Evolutionary conservation across 1,284 basidiomycete species (phyloP).

Genomic region (Trichosporon asahii): DNA sequence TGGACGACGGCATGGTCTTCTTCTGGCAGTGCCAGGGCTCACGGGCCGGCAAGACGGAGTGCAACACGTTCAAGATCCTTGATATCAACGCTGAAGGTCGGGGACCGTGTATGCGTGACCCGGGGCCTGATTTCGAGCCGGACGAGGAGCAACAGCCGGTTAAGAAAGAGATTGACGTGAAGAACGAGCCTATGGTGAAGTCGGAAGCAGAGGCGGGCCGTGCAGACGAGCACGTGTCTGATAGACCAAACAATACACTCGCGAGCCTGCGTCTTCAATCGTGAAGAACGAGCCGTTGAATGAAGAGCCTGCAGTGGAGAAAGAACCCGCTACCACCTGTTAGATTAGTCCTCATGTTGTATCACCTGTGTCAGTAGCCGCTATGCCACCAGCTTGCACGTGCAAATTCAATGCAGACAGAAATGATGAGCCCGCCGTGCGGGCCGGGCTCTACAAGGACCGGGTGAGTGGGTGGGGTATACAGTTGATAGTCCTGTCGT

Average conservation of each 20-base stretch:
- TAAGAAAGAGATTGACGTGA: neutral
- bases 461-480: neutral
- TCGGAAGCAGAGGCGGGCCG: neutral
- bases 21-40: constrained; percentile 84
- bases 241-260: neutral
- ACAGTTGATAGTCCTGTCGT: neutral
- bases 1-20: constrained; percentile 57
- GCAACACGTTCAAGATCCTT: constrained; percentile 74
- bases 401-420: constrained; percentile 9
- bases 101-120: constrained; percentile 45
- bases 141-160: neutral
- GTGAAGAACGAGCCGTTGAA: neutral
- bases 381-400: neutral
- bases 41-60: constrained; percentile 72
- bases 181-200: too few species aligned
- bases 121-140: neutral
- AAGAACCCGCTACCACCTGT: neutral
- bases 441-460: neutral
- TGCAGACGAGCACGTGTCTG: neutral
- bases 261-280: neutral
- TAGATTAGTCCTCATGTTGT: neutral
- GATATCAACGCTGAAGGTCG: constrained; percentile 71
- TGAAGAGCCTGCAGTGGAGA: neutral
- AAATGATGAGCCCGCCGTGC: neutral
- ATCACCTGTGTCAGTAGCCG: neutral